phyloP scores from a whole-genome alignment of 768 basidiomycete species.

The Macrolepiota fuliginosa region DNA sequence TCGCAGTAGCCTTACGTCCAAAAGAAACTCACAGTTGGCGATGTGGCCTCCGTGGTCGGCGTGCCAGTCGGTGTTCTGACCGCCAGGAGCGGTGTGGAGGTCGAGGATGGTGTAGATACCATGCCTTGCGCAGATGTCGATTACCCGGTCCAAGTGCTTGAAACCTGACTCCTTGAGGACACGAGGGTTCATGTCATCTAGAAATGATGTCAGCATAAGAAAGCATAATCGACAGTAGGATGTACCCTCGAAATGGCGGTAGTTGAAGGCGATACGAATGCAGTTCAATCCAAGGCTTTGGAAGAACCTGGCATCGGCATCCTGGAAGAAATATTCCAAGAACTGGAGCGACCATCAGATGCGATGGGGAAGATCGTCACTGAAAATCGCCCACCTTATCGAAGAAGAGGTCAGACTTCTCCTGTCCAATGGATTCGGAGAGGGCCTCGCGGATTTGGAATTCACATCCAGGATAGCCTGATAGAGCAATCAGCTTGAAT shows the following conservation, averaged over 20 bases:
- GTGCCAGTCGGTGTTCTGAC: conserved; percentile 83
- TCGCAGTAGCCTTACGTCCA: background rate
- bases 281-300: conserved; percentile 77
- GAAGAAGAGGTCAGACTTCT: conserved; percentile 76
- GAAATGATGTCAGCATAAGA: background rate
- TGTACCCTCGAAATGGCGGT: conserved; percentile 64
- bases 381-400: conserved; percentile 51
- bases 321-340: conserved; percentile 78
- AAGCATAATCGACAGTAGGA: background rate
- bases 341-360: conserved; percentile 40
- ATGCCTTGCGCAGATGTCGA: conserved; percentile 61
- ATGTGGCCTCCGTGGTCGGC: conserved; percentile 68
- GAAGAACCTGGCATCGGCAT: conserved; percentile 72
- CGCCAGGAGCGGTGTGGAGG: conserved; percentile 73
- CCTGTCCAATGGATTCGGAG: conserved; percentile 57
- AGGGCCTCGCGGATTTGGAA: conserved; percentile 72
- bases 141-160: conserved; percentile 79
- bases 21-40: conserved; percentile 45
- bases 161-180: conserved; percentile 75
- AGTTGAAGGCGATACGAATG: conserved; percentile 73
- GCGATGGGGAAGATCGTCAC: background rate
- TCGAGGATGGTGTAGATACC: conserved; percentile 83
- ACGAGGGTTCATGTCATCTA: conserved; percentile 78
- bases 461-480: conserved; percentile 82
- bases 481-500: background rate